Base-by-base conservation (phyloP, 139 green algal species). In the Ostreobium quekettii region DNA sequence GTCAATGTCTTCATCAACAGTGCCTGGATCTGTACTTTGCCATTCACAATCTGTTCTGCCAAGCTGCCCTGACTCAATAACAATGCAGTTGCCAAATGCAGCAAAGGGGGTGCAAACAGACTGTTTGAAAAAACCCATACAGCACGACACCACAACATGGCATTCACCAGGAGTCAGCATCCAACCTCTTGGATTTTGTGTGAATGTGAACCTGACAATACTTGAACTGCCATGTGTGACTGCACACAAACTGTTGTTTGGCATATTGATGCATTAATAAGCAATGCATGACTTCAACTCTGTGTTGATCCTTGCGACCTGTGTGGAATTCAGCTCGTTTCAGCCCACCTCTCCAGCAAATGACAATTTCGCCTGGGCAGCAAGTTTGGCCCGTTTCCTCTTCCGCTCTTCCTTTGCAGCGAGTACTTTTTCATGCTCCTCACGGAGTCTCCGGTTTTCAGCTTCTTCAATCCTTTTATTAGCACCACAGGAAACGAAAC, bases 341-440 rank as follows among this genome's bases (percentile, higher is more conserved):
- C n/a, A n/a, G 42, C 67, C 65, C 26, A 76, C 76, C 36, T 74
- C 68, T 6, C 63, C 70, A 2, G 64, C 66, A 78, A 97, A 96
- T 0, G 86, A 95, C 31, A 96, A 77, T 78, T 91, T 95, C 28
- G 80, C 38, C 60, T 82, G 8, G 56, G 56, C 24, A 6, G 66
- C 73, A 49, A 69, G 70, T 47, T 82, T 83, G 4, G 72, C 73
- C 5, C 48, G 59, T 60, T 81, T 69, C 56, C 74, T 69, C 33
- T 57, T 74, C 2, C 65, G 49, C 39, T 49, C 38, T 38, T 74
- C 39, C 33, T 77, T 78, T n/a, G 63, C 66, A 53, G 60, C 67
- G 62, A 42, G 49, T 19, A 58, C 74, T 77, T 82, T 49, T 72
- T 36, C 36, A 63, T 81, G 68, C 38, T 71, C 39, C 63, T 78